A percentile compares a stretch with the other conserved stretches of the same genome.
Evolutionary conservation across 768 basidiomycete species (phyloP).

Genomic region (Naematelia encephala): DNA sequence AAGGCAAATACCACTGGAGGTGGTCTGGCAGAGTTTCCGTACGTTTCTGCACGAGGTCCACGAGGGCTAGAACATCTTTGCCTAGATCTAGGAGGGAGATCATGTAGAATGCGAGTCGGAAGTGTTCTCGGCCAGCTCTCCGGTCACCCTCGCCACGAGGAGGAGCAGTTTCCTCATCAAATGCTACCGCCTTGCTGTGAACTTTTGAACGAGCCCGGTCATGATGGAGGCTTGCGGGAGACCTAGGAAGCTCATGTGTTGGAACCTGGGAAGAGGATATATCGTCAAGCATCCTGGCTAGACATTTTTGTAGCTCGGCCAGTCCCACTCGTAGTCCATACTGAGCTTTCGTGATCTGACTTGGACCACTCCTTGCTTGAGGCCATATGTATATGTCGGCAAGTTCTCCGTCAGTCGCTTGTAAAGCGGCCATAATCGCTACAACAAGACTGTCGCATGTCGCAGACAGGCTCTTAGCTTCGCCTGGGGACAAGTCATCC

Average conservation of each 20-base stretch:
- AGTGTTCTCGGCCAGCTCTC: conserved; percentile 16
- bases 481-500: neutral
- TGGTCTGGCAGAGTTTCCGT: neutral
- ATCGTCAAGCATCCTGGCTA: neutral
- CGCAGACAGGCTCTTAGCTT: neutral
- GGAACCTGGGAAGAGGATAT: neutral
- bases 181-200: neutral
- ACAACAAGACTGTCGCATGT: neutral
- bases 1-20: neutral
- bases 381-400: neutral
- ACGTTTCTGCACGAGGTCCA: neutral
- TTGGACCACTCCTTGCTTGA: neutral
- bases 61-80: conserved; percentile 26
- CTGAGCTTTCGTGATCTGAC: neutral
- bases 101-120: conserved; percentile 43
- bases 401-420: neutral
- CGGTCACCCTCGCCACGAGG: neutral
- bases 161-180: neutral
- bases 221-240: neutral
- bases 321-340: neutral
- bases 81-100: conserved; percentile 36
- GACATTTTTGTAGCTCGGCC: neutral
- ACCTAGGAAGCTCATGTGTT: neutral
- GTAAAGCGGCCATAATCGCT: neutral
- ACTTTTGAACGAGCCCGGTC: neutral